phyloP scores from a whole-genome alignment of 257 asterid species.

The Nicotiana attenuata region DNA sequence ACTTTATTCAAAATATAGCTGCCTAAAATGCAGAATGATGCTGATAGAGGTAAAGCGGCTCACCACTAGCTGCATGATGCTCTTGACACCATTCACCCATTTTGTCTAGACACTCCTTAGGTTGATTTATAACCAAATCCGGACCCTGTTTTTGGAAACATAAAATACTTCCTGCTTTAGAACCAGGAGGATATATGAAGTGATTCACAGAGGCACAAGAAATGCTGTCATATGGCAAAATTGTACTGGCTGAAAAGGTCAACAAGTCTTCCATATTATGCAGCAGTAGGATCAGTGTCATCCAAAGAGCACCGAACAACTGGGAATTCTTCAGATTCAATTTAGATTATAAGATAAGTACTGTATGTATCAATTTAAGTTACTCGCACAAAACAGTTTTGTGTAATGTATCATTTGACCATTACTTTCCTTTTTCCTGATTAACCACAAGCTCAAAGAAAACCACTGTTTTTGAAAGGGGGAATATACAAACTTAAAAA shows the following conservation, averaged over 20 bases:
- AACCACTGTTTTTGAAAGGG: not conserved
- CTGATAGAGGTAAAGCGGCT: slow-evolving; percentile 16
- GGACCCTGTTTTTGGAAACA: slow-evolving; percentile 54
- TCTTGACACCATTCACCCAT: slow-evolving; percentile 98
- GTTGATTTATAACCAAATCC: slow-evolving; percentile 78
- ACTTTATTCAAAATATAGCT: not conserved
- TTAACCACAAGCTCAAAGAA: not conserved
- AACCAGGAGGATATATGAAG: not conserved
- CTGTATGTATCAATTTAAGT: not conserved
- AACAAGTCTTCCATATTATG: not conserved
- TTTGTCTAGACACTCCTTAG: slow-evolving; percentile 67
- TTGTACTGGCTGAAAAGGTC: not conserved
- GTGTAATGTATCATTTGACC: not conserved
- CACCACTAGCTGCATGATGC: slow-evolving; percentile 86
- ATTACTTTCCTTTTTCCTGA: not conserved
- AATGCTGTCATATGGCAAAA: not conserved
- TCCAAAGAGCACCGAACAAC: not conserved
- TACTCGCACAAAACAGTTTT: not conserved
- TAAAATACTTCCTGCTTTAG: not conserved
- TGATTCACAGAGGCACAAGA: not conserved
- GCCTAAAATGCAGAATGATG: not conserved
- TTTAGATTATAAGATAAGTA: not conserved
- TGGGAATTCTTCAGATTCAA: not conserved
- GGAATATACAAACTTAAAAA: not conserved
- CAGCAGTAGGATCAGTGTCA: not conserved